phyloP scores from a whole-genome alignment of 345 rosid genomes.

The Brassica incana region DNA sequence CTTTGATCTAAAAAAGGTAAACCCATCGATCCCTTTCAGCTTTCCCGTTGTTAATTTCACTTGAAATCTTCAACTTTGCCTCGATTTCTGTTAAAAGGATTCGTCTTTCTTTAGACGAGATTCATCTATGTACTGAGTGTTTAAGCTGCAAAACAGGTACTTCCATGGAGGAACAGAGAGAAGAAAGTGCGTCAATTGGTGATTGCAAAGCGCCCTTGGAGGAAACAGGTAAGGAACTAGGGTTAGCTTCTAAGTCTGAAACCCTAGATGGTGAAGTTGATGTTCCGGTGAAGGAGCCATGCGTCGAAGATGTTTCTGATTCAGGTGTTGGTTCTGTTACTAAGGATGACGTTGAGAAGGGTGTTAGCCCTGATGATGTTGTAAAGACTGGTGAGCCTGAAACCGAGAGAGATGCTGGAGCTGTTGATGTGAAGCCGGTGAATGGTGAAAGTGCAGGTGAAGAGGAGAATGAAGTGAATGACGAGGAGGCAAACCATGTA shows the following conservation, averaged over 20 bases:
- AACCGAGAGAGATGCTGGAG: background rate
- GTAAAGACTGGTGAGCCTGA: slow-evolving; percentile 1
- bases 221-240: slow-evolving; percentile 6
- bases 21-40: background rate
- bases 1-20: slow-evolving; percentile 15
- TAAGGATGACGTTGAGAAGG: background rate
- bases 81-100: background rate
- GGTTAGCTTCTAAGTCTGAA: slow-evolving; percentile 19
- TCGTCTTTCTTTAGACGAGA: background rate
- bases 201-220: slow-evolving; percentile 20
- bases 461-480: slow-evolving; percentile 37
- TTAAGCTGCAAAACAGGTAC: background rate
- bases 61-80: background rate
- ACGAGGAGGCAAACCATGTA: slow-evolving; percentile 25
- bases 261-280: slow-evolving; percentile 29
- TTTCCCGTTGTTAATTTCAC: background rate
- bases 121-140: slow-evolving; percentile 4
- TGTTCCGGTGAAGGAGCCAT: background rate
- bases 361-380: slow-evolving; percentile 1
- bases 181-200: slow-evolving; percentile 11
- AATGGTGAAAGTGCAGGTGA: slow-evolving; percentile 12
- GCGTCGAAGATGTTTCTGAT: background rate
- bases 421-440: background rate
- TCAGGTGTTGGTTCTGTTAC: background rate
- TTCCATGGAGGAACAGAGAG: slow-evolving; percentile 30